phyloP scores from a whole-genome alignment of 2,329 filamentous ascomycete species.

The Leptoxyphium fumago region DNA sequence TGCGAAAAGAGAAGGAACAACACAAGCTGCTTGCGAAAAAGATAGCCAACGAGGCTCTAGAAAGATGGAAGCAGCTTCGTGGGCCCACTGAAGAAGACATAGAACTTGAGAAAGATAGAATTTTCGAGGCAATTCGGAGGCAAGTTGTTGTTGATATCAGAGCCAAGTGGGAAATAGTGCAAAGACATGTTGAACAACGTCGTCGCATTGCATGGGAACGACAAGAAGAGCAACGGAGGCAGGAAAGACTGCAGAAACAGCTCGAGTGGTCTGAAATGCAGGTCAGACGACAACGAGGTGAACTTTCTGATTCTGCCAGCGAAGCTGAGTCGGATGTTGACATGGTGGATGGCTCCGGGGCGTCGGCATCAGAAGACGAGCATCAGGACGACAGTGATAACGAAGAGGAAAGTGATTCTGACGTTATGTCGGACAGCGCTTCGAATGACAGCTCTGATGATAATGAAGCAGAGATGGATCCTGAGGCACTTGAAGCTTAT shows the following conservation, averaged over 20 bases:
- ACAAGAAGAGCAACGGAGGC: constrained; percentile 52
- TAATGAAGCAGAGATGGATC: constrained; percentile 41
- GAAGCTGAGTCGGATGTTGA: constrained; percentile 20
- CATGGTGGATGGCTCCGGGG: constrained; percentile 26
- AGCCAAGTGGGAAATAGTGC: constrained; percentile 45
- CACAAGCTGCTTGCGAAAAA: constrained; percentile 67
- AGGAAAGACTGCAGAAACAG: constrained; percentile 52
- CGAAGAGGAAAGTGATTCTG: constrained; percentile 27
- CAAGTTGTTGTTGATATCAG: constrained; percentile 52
- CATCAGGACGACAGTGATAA: constrained; percentile 25
- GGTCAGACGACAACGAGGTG: constrained; percentile 18
- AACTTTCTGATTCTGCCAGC: constrained; percentile 15
- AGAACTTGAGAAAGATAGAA: constrained; percentile 57
- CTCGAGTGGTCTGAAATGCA: constrained; percentile 17
- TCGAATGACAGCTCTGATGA: constrained; percentile 44
- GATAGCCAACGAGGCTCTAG: constrained; percentile 62
- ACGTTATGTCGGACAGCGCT: constrained; percentile 44
- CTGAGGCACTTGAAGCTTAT: constrained; percentile 24
- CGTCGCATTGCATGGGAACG: constrained; percentile 45
- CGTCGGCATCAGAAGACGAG: constrained; percentile 25
- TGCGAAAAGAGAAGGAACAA: constrained; percentile 62
- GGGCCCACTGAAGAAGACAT: constrained; percentile 69
- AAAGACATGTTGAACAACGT: constrained; percentile 41
- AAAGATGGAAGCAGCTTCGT: constrained; percentile 59
- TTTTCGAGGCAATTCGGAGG: constrained; percentile 52